These are phyloP conservation scores for Saturnispora dispora DNA, from an alignment of 805 yeast species.

Conservation along the genomic window DNA sequence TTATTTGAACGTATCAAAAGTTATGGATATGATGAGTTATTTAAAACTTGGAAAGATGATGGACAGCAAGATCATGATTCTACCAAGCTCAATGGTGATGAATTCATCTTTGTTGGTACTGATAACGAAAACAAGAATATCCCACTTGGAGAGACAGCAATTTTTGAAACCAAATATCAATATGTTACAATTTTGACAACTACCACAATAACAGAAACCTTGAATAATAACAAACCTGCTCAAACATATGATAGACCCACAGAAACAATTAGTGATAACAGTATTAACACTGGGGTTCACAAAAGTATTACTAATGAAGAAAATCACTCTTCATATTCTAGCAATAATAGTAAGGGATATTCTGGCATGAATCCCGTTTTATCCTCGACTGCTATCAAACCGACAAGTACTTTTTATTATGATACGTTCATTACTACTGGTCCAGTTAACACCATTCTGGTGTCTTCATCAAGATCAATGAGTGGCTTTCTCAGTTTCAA, in stretches of 20 bases:
- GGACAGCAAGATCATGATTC: constrained; percentile 11
- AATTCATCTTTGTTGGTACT: constrained; percentile 23
- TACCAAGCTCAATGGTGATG: constrained; percentile 19
- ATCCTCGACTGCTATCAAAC: not conserved
- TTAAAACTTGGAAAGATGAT: constrained; percentile 9
- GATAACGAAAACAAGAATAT: constrained; percentile 7
- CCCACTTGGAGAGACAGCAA: not conserved
- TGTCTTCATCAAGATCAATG: not conserved
- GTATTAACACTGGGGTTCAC: not conserved
- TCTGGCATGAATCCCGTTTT: not conserved
- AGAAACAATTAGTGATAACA: not conserved
- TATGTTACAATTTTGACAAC: constrained; percentile 10
- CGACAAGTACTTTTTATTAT: not conserved
- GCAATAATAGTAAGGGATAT: not conserved
- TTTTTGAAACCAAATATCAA: constrained; percentile 5
- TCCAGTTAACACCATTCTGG: not conserved
- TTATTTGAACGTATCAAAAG: constrained; percentile 17
- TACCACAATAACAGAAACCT: constrained; percentile 10
- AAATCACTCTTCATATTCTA: not conserved
- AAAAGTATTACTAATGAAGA: not conserved
- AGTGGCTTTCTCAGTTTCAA: not conserved
- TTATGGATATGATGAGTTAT: constrained; percentile 2
- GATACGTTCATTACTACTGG: not conserved
- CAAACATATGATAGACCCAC: not conserved
- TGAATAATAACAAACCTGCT: not conserved